Conservation (phyloP, 2,329 filamentous ascomycete species). For the Fusarium longipes region DNA sequence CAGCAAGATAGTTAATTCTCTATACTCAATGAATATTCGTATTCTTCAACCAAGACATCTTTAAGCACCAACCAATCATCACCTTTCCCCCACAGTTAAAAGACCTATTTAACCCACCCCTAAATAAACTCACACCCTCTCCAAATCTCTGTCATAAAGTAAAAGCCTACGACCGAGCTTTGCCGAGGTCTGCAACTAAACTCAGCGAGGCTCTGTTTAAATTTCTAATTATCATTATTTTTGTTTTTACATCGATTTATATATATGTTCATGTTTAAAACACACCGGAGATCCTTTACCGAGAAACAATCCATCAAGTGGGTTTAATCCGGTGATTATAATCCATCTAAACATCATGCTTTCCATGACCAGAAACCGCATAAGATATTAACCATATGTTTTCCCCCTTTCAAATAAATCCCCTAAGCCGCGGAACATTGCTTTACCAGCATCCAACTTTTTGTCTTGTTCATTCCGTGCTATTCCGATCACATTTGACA, state of each 20-base stretch:
- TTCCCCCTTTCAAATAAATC: not conserved
- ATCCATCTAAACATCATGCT: not conserved
- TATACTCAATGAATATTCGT: not conserved
- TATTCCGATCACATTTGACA: slow-evolving; percentile 14
- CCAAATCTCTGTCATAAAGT: slow-evolving; percentile 24
- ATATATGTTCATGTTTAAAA: not conserved
- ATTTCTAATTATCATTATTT: slow-evolving; percentile 12
- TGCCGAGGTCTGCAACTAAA: slow-evolving; percentile 34
- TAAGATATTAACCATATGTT: slow-evolving; percentile 5
- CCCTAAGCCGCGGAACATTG: slow-evolving; percentile 2
- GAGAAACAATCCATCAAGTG: not conserved
- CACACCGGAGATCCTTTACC: slow-evolving; percentile 35
- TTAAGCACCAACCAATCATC: slow-evolving; percentile 12
- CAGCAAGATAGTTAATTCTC: too few species aligned
- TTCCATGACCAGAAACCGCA: not conserved
- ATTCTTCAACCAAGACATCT: not conserved
- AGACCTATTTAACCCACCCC: not conserved
- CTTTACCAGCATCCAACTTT: not conserved
- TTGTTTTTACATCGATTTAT: not conserved
- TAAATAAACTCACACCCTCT: slow-evolving; percentile 22
- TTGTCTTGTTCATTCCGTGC: not conserved
- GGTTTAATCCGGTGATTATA: slow-evolving; percentile 5
- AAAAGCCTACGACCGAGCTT: slow-evolving; percentile 37
- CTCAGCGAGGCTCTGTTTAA: slow-evolving; percentile 3
- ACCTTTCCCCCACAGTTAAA: slow-evolving; percentile 19